These are phyloP conservation scores for Candida xiaguanensis DNA, from an alignment of 805 yeast genomes.

Conservation along the genomic window DNA sequence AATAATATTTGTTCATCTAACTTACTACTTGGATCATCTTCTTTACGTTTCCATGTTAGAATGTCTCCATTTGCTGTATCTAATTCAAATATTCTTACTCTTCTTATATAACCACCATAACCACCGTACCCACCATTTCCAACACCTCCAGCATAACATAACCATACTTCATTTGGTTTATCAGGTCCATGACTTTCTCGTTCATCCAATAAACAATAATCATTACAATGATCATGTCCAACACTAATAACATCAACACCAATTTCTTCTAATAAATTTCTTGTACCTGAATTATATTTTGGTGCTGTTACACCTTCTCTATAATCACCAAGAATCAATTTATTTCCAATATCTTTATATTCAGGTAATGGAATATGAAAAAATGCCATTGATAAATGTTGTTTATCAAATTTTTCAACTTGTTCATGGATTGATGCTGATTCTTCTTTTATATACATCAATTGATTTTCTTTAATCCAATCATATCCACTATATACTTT, in stretches of 20 bases:
- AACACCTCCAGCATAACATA: slow-evolving; percentile 90
- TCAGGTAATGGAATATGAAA: slow-evolving; percentile 95
- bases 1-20: slow-evolving; percentile 54
- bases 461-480: slow-evolving; percentile 71
- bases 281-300: slow-evolving; percentile 60
- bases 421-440: slow-evolving; percentile 22
- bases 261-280: slow-evolving; percentile 52
- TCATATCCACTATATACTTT: slow-evolving; percentile 77
- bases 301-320: slow-evolving; percentile 84
- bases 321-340: slow-evolving; percentile 53
- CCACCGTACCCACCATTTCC: slow-evolving; percentile 98
- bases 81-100: slow-evolving; percentile 69
- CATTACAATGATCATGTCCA: slow-evolving; percentile 97
- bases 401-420: slow-evolving; percentile 31
- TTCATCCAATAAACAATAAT: slow-evolving; percentile 69
- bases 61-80: slow-evolving; percentile 48
- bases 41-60: slow-evolving; percentile 70
- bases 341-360: slow-evolving; percentile 45
- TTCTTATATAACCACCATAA: slow-evolving; percentile 79
- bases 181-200: slow-evolving; percentile 18
- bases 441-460: slow-evolving; percentile 48
- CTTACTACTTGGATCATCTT: slow-evolving; percentile 41
- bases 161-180: slow-evolving; percentile 52
- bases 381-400: slow-evolving; percentile 76
- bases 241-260: slow-evolving; percentile 76